Evolutionary conservation across 2,329 filamentous ascomycete genomes (phyloP).

Genomic region (Saccharata proteae): DNA sequence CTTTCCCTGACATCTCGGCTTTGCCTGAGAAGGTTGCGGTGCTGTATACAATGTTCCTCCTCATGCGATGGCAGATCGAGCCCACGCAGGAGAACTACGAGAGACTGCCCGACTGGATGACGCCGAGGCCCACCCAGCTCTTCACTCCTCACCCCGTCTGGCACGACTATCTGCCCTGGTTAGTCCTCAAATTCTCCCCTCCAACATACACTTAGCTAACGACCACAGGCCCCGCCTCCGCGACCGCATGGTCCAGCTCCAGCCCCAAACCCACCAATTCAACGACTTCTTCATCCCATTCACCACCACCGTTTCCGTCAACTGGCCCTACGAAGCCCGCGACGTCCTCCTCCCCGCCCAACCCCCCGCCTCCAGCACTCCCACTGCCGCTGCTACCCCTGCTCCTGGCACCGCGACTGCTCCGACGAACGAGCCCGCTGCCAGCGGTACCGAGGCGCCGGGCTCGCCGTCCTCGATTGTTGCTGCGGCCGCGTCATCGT

Average conservation of each 20-base stretch:
- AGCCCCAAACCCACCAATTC: slow-evolving; percentile 45
- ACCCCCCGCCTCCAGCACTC: slow-evolving; percentile 9
- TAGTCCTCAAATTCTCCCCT: slow-evolving; percentile 9
- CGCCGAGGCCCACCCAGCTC: slow-evolving; percentile 55
- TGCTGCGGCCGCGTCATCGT: slow-evolving; percentile 13
- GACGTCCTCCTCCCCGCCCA: slow-evolving; percentile 50
- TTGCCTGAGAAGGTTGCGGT: slow-evolving; percentile 74
- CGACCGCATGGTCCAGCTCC: slow-evolving; percentile 37
- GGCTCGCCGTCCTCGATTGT: not conserved
- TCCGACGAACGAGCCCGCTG: slow-evolving; percentile 4
- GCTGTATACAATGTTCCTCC: slow-evolving; percentile 74
- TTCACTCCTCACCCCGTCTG: slow-evolving; percentile 61
- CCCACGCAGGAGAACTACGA: slow-evolving; percentile 71
- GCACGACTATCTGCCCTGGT: slow-evolving; percentile 72
- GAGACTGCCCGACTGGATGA: slow-evolving; percentile 60
- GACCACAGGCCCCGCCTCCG: slow-evolving; percentile 52
- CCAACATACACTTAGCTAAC: not conserved
- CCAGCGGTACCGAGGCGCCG: slow-evolving; percentile 6
- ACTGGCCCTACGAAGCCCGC: slow-evolving; percentile 71
- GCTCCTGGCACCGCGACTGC: slow-evolving; percentile 4
- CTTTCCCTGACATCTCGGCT: slow-evolving; percentile 68
- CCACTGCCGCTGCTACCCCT: not conserved
- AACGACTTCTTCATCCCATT: slow-evolving; percentile 77
- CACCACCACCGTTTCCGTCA: slow-evolving; percentile 62
- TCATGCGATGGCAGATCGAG: slow-evolving; percentile 72